These are phyloP conservation scores for Vaccinium darrowii DNA, from an alignment of 148 eudicot genomes.

Conservation along the genomic window DNA sequence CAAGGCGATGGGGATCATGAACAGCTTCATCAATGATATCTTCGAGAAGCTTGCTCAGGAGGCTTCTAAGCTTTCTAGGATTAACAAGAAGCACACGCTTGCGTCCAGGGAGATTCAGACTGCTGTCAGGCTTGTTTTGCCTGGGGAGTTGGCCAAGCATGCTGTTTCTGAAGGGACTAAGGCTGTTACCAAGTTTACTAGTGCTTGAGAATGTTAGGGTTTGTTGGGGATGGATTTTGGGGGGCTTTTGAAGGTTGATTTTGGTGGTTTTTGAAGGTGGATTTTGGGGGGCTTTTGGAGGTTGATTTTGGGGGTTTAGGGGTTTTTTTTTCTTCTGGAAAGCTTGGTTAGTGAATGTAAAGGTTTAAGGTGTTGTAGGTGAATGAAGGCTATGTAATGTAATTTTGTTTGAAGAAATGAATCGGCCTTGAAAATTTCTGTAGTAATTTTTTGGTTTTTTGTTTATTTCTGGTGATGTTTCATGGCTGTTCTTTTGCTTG, in stretches of 20 bases:
- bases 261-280: background rate
- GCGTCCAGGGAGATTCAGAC: slow-evolving; percentile 50
- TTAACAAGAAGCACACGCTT: slow-evolving; percentile 51
- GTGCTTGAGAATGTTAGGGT: slow-evolving; percentile 15
- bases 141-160: slow-evolving; percentile 52
- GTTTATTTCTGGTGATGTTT: background rate
- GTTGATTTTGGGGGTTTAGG: too few species aligned
- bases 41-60: slow-evolving; percentile 60
- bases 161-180: slow-evolving; percentile 57
- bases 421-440: background rate
- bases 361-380: too few species aligned
- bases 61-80: slow-evolving; percentile 34
- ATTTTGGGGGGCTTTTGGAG: too few species aligned
- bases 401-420: background rate
- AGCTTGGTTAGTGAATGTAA: too few species aligned
- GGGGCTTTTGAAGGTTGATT: background rate
- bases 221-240: background rate
- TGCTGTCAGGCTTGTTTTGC: slow-evolving; percentile 45
- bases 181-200: slow-evolving; percentile 51
- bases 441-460: background rate
- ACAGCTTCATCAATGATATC: slow-evolving; percentile 51
- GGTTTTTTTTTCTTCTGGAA: too few species aligned
- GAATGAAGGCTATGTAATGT: background rate
- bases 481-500: background rate
- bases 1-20: slow-evolving; percentile 60